A percentile compares a stretch with the other conserved stretches of the same genome.
Evolutionary conservation across 2,329 filamentous ascomycete genomes (phyloP).

Genomic region (Aspergillus ochraceus): DNA sequence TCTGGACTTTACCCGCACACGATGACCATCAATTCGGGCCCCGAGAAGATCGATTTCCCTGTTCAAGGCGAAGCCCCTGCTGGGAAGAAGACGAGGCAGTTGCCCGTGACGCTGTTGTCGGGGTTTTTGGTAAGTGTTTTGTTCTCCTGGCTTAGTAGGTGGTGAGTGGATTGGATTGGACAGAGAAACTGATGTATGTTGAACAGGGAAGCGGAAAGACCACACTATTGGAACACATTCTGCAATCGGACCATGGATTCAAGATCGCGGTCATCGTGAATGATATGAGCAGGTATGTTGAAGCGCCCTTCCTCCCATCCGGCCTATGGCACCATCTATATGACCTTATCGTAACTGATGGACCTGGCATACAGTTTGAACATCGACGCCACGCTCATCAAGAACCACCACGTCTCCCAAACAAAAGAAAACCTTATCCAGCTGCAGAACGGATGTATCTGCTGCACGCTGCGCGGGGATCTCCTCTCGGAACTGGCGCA

Average conservation of each 20-base stretch:
- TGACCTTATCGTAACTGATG: neutral
- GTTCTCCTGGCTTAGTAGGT: neutral
- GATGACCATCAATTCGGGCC: constrained; percentile 19
- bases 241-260: constrained; percentile 66
- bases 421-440: constrained; percentile 66
- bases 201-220: constrained; percentile 68
- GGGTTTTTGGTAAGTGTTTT: constrained; percentile 53
- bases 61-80: neutral
- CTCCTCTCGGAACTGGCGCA: constrained; percentile 68
- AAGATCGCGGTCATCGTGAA: constrained; percentile 73
- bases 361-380: constrained; percentile 52
- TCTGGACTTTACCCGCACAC: neutral
- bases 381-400: constrained; percentile 64
- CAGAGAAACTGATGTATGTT: neutral
- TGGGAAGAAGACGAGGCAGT: constrained; percentile 18
- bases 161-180: neutral
- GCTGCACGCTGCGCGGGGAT: constrained; percentile 71
- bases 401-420: constrained; percentile 57
- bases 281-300: constrained; percentile 62
- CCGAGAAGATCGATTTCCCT: constrained; percentile 5
- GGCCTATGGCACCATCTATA: neutral
- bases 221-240: constrained; percentile 67
- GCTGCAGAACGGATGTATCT: constrained; percentile 74
- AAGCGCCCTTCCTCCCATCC: neutral
- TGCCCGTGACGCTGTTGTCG: constrained; percentile 62